Percentiles rank a stretch among this genome's conserved stretches.
phyloP scores from a whole-genome alignment of 441 rosid species.

The Syzygium syzygioides region DNA sequence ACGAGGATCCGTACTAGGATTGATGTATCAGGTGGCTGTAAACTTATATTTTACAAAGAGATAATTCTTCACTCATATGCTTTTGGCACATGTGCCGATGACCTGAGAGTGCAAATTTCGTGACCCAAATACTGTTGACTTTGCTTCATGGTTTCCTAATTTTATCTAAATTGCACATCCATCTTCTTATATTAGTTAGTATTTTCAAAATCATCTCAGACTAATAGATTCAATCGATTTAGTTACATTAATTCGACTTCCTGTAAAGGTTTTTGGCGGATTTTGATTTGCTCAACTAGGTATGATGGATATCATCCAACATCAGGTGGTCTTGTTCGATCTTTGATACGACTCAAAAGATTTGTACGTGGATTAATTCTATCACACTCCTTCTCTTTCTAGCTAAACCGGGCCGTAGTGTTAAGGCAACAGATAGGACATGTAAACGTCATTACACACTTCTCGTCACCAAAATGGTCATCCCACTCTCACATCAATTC shows the following conservation, averaged over 20 bases:
- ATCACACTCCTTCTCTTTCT: no score
- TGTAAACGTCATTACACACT: no score
- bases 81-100: not conserved
- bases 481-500: no score
- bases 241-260: not conserved
- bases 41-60: not conserved
- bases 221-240: not conserved
- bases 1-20: not conserved
- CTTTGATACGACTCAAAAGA: no score
- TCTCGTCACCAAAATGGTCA: no score
- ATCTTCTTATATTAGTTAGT: not conserved
- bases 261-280: not conserved
- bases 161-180: not conserved
- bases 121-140: not conserved
- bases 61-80: not conserved
- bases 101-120: not conserved
- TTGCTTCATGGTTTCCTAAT: not conserved
- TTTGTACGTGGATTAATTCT: no score
- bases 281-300: not conserved
- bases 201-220: not conserved
- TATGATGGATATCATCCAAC: not conserved
- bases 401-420: no score
- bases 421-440: no score
- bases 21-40: not conserved
- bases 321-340: not conserved